These are phyloP conservation scores for Suaeda aralocaspica DNA, from an alignment of 148 eudicot species.

Conservation along the genomic window DNA sequence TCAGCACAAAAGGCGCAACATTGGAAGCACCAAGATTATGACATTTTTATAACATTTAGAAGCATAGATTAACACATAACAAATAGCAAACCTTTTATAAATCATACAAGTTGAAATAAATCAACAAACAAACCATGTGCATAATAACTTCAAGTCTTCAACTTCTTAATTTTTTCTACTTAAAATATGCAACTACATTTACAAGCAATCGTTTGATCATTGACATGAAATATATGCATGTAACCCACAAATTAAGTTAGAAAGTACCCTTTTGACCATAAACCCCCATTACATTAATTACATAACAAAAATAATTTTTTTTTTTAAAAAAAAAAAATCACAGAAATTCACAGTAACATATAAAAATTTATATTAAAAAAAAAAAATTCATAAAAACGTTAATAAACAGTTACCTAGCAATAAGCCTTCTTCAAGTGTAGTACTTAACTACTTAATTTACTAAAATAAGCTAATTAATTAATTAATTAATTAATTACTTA, in stretches of 20 bases:
- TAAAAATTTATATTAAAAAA: not conserved
- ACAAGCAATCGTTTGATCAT: conserved; percentile 20
- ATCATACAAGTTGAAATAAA: no score
- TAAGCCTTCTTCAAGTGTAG: not conserved
- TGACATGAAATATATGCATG: conserved; percentile 1
- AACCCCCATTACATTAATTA: not conserved
- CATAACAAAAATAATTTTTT: no score
- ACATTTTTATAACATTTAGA: no score
- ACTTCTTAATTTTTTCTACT: not conserved
- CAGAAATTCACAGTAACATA: not conserved
- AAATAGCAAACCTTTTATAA: conserved; percentile 10
- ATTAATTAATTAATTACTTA: no score
- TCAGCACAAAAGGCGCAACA: not conserved
- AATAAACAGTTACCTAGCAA: conserved; percentile 13
- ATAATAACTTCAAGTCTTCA: not conserved
- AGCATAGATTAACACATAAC: conserved; percentile 2
- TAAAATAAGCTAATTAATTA: no score
- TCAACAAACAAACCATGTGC: not conserved
- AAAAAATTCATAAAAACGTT: not conserved
- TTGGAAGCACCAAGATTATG: conserved; percentile 10
- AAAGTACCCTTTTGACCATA: conserved; percentile 24
- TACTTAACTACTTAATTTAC: conserved; percentile 2
- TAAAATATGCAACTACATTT: conserved; percentile 11
- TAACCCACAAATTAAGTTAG: conserved; percentile 20
- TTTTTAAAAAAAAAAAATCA: not conserved